phyloP scores from a whole-genome alignment of 192 early-diverging fungal species.

The Coemansia sp. region DNA sequence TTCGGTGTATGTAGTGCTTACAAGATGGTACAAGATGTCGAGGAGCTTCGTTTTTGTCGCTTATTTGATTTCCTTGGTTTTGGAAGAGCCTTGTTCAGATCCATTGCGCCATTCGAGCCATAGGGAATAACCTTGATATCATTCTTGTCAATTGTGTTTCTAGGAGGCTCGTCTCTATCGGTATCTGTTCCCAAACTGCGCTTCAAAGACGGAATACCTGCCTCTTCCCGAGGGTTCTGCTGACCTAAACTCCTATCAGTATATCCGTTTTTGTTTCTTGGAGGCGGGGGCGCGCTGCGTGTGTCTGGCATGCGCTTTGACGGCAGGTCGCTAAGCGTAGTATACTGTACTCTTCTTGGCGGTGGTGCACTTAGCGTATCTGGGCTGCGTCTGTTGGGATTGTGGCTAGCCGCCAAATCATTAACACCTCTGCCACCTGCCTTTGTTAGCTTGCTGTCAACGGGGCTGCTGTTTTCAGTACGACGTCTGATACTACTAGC shows the following conservation, averaged over 20 bases:
- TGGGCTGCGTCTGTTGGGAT: neutral
- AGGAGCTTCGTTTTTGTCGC: neutral
- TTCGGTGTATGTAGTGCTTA: too few relatives aligned
- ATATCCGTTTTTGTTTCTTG: neutral
- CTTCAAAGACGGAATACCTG: constrained; percentile 1
- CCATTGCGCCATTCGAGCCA: neutral
- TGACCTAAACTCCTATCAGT: neutral
- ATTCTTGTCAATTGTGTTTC: constrained; percentile 5
- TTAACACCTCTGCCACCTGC: too few relatives aligned
- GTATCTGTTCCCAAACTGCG: constrained; percentile 7
- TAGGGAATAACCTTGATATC: neutral
- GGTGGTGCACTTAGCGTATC: neutral
- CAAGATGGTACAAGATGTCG: neutral
- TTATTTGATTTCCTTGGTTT: constrained; percentile 1
- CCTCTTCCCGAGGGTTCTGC: neutral
- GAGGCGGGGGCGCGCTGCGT: constrained; percentile 7
- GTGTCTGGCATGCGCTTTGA: neutral
- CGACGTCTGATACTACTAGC: constrained; percentile 1
- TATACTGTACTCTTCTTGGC: neutral
- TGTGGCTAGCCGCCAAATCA: neutral
- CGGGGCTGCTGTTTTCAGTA: too few relatives aligned
- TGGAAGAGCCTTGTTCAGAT: constrained; percentile 36
- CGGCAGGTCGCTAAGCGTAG: neutral
- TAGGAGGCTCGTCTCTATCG: constrained; percentile 1
- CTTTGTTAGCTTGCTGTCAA: too few relatives aligned